These are phyloP conservation scores for Amanita exitialis DNA, from an alignment of 768 basidiomycete genomes.

Conservation along the genomic window DNA sequence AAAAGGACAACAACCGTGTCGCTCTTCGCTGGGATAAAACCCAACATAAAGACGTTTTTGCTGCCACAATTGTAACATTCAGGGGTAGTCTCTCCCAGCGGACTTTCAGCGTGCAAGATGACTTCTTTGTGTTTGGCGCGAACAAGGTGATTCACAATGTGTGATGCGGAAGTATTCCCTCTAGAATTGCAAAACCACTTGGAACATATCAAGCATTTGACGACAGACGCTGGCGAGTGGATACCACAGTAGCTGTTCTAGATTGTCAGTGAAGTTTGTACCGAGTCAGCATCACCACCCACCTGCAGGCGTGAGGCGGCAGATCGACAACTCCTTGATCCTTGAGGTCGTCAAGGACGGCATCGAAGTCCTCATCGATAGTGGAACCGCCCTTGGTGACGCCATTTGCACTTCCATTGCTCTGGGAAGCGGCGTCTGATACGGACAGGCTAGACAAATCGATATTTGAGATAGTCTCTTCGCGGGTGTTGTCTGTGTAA, in stretches of 20 bases:
- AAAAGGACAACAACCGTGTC: slow-evolving; percentile 97
- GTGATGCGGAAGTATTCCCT: slow-evolving; percentile 95
- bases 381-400: slow-evolving; percentile 20
- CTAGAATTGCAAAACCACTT: slow-evolving; percentile 99
- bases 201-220: slow-evolving; percentile 84
- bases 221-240: slow-evolving; percentile 93
- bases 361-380: slow-evolving; percentile 83
- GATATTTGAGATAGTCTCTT: slow-evolving; percentile 44
- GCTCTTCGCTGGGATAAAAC: slow-evolving; percentile 98
- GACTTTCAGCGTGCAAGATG: slow-evolving; percentile 89
- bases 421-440: slow-evolving; percentile 36
- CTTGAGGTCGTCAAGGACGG: slow-evolving; percentile 81
- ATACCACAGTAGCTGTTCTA: slow-evolving; percentile 87
- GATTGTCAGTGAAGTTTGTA: background rate
- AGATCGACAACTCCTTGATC: slow-evolving; percentile 71
- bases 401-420: slow-evolving; percentile 28
- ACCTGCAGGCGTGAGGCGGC: slow-evolving; percentile 96
- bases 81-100: slow-evolving; percentile 93
- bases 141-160: slow-evolving; percentile 98
- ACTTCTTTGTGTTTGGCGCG: slow-evolving; percentile 99
- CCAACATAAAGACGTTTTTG: slow-evolving; percentile 99
- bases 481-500: slow-evolving; percentile 59
- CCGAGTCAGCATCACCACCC: slow-evolving; percentile 14
- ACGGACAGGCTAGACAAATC: slow-evolving; percentile 64
- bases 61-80: slow-evolving; percentile 99